A percentile compares a stretch with the other conserved stretches of the same genome.
phyloP scores from a whole-genome alignment of 768 basidiomycete genomes.

The Cystoderma amianthinum region DNA sequence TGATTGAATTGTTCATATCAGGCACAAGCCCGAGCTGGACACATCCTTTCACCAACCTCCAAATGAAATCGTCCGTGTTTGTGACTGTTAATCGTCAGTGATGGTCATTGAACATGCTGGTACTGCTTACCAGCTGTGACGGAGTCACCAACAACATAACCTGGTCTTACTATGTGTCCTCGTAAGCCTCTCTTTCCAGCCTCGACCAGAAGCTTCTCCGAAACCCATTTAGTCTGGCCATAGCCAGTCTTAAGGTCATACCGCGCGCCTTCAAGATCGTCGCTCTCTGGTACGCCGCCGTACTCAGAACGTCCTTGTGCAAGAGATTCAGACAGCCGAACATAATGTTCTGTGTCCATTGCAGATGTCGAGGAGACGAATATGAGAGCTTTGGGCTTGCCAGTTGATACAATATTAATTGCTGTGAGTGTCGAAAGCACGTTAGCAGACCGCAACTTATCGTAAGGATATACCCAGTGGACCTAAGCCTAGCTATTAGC shows the following conservation, averaged over 20 bases:
- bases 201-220: constrained; percentile 89
- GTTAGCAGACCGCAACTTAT: constrained; percentile 85
- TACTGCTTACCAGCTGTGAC: constrained; percentile 66
- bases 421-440: constrained; percentile 88
- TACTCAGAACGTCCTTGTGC: constrained; percentile 28
- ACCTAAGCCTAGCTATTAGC: constrained; percentile 42
- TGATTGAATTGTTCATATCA: constrained; percentile 96
- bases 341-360: constrained; percentile 87
- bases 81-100: constrained; percentile 53
- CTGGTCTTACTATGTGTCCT: constrained; percentile 86
- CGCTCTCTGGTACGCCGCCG: constrained; percentile 77
- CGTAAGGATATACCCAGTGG: constrained; percentile 99
- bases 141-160: constrained; percentile 95
- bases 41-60: constrained; percentile 98
- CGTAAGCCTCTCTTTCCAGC: constrained; percentile 81
- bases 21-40: constrained; percentile 94
- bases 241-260: constrained; percentile 80
- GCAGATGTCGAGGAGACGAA: constrained; percentile 97
- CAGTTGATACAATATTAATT: constrained; percentile 67
- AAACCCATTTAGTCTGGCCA: constrained; percentile 98
- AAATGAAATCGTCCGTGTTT: constrained; percentile 98
- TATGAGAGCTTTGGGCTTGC: constrained; percentile 72
- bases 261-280: constrained; percentile 84
- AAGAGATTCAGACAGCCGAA: constrained; percentile 74
- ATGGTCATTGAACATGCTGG: not conserved